Base-by-base conservation (phyloP, 331 rosid species). In the Prunus yedoensis region DNA sequence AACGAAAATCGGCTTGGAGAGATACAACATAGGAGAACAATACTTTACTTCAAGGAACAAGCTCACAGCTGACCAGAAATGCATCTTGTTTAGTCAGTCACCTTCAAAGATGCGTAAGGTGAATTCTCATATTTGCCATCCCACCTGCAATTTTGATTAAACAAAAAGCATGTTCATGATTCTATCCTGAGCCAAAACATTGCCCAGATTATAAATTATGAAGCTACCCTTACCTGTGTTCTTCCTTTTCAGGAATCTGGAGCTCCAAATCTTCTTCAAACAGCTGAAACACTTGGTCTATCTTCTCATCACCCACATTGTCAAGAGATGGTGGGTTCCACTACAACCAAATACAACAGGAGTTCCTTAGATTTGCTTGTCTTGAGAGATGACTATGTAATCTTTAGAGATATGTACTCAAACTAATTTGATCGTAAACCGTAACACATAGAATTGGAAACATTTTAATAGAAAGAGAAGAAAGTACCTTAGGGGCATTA, bases 401-500 rank as follows among this genome's bases (percentile, higher is more conserved):
- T 57, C 32, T 57, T 21, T 57, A 57, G 16, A 21, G 43, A 38
- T 38, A 38, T 47, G 15, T 47, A 47, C 5, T 47, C 0, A 47
- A 47, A 47, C 16, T 60, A 7, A 60, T 60, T 60, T 25, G 35
- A 60, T 13, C 43, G 6, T 60, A 14, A 56, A 35, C 1, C 1
- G 8, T 21, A 21, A 11, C 3, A 57, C 32, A 0, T 9, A 21
- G 32, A 60, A 14, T 30, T 8, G 4, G 10, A 23, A 66, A 21
- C 35, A 20, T 8, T 15, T 21, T 11, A 3, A 58, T 14, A 25
- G 32, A 59, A 49, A 46, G 62, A 54, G 75, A 45, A 68, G 58
- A n/a, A 6, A 70, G 38, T 87, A 94, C 99, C 99, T 94, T 92
- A 21, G 99, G 97, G 71, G 94, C 83, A 84, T 92, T 94, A 63